Conservation (phyloP, 1,284 basidiomycete genomes). For the Leccinum solheimii region DNA sequence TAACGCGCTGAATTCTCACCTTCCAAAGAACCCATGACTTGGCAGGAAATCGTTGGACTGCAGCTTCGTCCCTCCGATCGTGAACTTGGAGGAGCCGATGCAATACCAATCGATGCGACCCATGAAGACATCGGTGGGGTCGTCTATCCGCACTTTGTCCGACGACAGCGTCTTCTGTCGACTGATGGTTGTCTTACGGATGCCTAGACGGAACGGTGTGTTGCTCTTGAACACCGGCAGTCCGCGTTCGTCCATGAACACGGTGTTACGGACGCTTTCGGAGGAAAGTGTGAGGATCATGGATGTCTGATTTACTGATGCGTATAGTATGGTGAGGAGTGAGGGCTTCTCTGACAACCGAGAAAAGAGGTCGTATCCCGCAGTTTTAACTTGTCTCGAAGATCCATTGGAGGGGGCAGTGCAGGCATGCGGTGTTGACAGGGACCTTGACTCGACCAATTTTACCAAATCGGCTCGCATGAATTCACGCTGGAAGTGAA, state of each 20-base stretch:
- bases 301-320: neutral
- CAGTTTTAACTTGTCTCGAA: constrained; percentile 12
- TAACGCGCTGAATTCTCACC: constrained; percentile 7
- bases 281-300: constrained; percentile 32
- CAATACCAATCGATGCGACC: constrained; percentile 26
- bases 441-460: neutral
- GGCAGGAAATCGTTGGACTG: constrained; percentile 23
- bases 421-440: neutral
- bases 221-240: constrained; percentile 25
- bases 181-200: constrained; percentile 26
- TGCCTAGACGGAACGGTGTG: constrained; percentile 29
- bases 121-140: constrained; percentile 14
- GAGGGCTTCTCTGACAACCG: neutral
- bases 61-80: constrained; percentile 18
- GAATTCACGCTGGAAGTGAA: neutral
- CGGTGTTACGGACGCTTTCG: constrained; percentile 26
- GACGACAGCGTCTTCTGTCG: constrained; percentile 3
- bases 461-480: neutral
- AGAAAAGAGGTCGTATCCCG: neutral
- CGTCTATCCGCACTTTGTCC: neutral
- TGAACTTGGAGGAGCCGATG: constrained; percentile 24
- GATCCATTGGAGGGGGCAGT: neutral
- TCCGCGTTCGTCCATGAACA: constrained; percentile 29
- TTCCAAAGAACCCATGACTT: constrained; percentile 20
- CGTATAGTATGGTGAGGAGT: neutral